phyloP scores from a whole-genome alignment of 495 filamentous ascomycete genomes.

The Polyplosphaeria fusca region DNA sequence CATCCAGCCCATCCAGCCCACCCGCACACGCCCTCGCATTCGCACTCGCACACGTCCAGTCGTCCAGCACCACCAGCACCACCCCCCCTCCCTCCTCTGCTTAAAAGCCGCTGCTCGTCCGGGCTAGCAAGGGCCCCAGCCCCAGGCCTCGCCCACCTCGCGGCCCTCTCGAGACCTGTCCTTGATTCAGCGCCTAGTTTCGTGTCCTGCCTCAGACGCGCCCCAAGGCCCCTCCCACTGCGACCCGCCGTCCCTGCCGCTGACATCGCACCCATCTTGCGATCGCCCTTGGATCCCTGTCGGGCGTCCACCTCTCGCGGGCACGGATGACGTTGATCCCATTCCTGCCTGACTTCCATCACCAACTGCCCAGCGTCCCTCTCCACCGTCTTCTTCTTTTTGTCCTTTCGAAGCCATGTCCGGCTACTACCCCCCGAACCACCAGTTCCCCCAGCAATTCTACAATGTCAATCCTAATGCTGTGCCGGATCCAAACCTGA shows the following conservation, averaged over 20 bases:
- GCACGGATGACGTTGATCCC: conserved; percentile 36
- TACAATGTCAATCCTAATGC: conserved; percentile 30
- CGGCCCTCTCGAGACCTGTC: conserved; percentile 16
- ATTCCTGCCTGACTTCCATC: conserved; percentile 1
- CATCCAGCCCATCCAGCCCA: too few species aligned
- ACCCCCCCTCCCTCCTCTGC: too few species aligned
- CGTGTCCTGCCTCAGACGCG: conserved; percentile 18
- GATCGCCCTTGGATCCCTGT: conserved; percentile 25
- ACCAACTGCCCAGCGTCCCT: background rate
- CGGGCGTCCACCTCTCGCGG: conserved; percentile 8
- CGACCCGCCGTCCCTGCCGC: conserved; percentile 3
- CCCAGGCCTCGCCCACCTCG: conserved; percentile 18
- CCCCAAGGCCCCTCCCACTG: conserved; percentile 6
- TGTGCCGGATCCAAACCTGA: conserved; percentile 13
- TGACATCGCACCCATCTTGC: conserved; percentile 7
- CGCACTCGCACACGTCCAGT: conserved; percentile 11
- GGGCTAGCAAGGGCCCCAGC: conserved; percentile 32
- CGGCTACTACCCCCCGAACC: conserved; percentile 33
- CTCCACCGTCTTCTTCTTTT: conserved; percentile 2
- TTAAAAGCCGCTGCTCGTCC: conserved; percentile 28
- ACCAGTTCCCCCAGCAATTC: conserved; percentile 28
- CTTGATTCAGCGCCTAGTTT: conserved; percentile 17
- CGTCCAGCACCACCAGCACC: too few species aligned
- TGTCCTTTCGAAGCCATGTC: conserved; percentile 22
- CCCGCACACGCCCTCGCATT: conserved; percentile 21